Percentiles rank a stretch among this genome's conserved stretches.
Evolutionary conservation across 2,329 filamentous ascomycete species (phyloP).

Genomic region (Zymoseptoria tritici): DNA sequence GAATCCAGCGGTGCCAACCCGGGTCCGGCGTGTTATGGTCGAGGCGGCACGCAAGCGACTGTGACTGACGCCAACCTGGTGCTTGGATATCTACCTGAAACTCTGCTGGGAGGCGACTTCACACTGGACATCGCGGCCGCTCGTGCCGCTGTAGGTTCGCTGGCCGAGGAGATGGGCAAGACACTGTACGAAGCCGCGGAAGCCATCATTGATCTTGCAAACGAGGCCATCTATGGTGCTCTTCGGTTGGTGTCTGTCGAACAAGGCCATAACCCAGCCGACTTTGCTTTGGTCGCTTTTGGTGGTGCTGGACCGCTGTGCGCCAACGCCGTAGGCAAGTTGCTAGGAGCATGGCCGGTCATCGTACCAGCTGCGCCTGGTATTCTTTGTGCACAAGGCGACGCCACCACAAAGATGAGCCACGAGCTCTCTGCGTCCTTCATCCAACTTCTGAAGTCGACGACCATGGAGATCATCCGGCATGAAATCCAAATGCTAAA

Average conservation of each 20-base stretch:
- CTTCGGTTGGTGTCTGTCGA: constrained; percentile 22
- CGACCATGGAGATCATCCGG: constrained; percentile 19
- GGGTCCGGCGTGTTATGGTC: constrained; percentile 21
- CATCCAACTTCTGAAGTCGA: constrained; percentile 17
- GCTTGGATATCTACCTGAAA: constrained; percentile 22
- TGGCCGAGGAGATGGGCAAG: constrained; percentile 23
- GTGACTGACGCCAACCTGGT: constrained; percentile 23
- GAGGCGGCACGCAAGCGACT: constrained; percentile 21
- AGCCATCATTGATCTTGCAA: constrained; percentile 22
- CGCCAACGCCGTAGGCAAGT: constrained; percentile 20
- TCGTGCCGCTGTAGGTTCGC: constrained; percentile 14
- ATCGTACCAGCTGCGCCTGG: constrained; percentile 23
- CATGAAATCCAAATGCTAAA: constrained; percentile 13
- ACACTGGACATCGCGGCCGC: constrained; percentile 21
- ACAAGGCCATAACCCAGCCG: constrained; percentile 21
- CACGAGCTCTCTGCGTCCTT: constrained; percentile 22
- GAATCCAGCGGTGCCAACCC: constrained; percentile 19
- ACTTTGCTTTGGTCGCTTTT: constrained; percentile 23
- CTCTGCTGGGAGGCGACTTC: constrained; percentile 21
- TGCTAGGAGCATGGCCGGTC: constrained; percentile 22
- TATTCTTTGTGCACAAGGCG: constrained; percentile 23
- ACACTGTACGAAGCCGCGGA: constrained; percentile 20
- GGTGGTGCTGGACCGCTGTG: constrained; percentile 22
- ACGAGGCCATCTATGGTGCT: constrained; percentile 23
- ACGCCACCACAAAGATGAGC: constrained; percentile 24